A percentile compares a stretch with the other conserved stretches of the same genome.
Evolutionary conservation across 345 rosid genomes (phyloP).

Genomic region (Syzygium grande): DNA sequence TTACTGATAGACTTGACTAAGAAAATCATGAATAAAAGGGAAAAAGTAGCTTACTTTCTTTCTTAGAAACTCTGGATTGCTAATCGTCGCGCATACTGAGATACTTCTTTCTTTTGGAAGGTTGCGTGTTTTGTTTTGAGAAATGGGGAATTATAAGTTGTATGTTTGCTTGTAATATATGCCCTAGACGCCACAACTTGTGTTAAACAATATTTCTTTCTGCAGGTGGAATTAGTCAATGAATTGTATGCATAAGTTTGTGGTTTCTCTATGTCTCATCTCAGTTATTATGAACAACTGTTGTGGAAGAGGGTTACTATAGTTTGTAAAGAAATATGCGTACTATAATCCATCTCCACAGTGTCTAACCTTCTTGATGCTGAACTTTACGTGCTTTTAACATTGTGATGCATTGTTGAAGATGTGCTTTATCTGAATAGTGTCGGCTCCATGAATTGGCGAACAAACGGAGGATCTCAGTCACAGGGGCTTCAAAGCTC

Average conservation of each 20-base stretch:
- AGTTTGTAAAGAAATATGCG: neutral
- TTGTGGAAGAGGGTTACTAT: neutral
- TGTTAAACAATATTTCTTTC: neutral
- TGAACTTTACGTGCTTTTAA: neutral
- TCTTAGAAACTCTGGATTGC: neutral
- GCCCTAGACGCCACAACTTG: neutral
- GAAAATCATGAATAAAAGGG: neutral
- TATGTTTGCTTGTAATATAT: neutral
- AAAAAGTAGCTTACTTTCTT: neutral
- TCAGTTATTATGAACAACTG: neutral
- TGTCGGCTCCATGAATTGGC: constrained; percentile 97
- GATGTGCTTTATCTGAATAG: constrained; percentile 25
- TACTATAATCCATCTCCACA: neutral
- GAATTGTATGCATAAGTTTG: neutral
- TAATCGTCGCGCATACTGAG: neutral
- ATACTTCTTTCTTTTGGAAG: neutral
- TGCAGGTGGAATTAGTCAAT: neutral
- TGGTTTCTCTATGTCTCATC: neutral
- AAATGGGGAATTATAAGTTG: neutral
- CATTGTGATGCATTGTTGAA: neutral
- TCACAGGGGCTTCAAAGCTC: constrained; percentile 95
- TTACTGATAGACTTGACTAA: neutral
- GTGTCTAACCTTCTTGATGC: neutral
- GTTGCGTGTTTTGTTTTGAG: neutral
- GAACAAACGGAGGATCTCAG: constrained; percentile 97